Evolutionary conservation across 2,329 filamentous ascomycete species (phyloP).

Genomic region (Chaetomiaceae sp.): DNA sequence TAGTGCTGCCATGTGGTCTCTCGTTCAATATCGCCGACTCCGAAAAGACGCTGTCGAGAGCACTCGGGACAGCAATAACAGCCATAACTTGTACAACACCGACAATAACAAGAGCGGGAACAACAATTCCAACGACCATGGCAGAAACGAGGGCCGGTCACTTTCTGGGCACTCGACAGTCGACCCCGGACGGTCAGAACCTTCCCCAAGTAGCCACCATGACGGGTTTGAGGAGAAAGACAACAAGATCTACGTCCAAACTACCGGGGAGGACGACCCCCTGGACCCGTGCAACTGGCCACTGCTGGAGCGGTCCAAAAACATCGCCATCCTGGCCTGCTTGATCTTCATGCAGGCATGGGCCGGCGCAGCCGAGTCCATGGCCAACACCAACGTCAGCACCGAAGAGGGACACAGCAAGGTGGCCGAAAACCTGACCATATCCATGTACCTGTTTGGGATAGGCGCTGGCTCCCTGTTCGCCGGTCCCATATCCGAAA

Average conservation of each 20-base stretch:
- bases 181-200: not conserved
- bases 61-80: no score
- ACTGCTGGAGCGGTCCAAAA: slow-evolving; percentile 27
- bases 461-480: slow-evolving; percentile 45
- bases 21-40: not conserved
- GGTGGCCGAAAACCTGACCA: slow-evolving; percentile 40
- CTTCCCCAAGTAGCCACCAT: not conserved
- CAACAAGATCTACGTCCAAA: slow-evolving; percentile 5
- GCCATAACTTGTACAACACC: no score
- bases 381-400: slow-evolving; percentile 37
- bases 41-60: not conserved
- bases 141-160: not conserved
- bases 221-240: not conserved
- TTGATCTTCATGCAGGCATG: slow-evolving; percentile 45
- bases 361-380: slow-evolving; percentile 45
- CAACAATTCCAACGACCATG: not conserved
- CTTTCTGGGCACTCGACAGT: not conserved
- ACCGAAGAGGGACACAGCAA: slow-evolving; percentile 40
- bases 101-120: no score
- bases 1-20: slow-evolving; percentile 1
- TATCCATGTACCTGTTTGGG: slow-evolving; percentile 43
- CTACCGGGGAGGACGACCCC: slow-evolving; percentile 24
- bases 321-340: slow-evolving; percentile 33
- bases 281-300: slow-evolving; percentile 41
- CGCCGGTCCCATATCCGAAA: slow-evolving; percentile 45